Conservation (phyloP, 805 yeast genomes). For the Saccharomycopsis fermentans region DNA sequence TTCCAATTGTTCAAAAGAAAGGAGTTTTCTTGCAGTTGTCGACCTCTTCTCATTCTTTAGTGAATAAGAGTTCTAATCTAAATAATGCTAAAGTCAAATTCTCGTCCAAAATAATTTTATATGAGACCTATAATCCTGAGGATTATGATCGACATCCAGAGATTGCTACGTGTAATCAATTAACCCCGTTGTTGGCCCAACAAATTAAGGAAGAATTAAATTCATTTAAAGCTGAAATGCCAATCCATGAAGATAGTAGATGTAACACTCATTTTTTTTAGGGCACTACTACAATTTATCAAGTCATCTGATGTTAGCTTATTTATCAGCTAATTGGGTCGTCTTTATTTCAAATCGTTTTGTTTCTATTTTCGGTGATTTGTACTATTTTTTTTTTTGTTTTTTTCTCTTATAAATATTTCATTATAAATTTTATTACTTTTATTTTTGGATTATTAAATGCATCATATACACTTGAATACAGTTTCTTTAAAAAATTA, state of each 20-base stretch:
- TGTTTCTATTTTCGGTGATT: background rate
- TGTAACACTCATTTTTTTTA: slow-evolving; percentile 79
- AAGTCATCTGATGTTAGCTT: background rate
- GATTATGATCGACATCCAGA: slow-evolving; percentile 94
- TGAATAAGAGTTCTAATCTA: background rate
- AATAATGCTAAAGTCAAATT: slow-evolving; percentile 39
- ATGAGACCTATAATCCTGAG: slow-evolving; percentile 70
- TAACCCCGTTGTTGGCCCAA: slow-evolving; percentile 81
- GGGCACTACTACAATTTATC: slow-evolving; percentile 13
- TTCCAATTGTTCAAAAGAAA: background rate
- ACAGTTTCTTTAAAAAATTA: background rate
- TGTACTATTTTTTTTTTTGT: background rate
- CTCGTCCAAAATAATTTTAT: slow-evolving; percentile 72
- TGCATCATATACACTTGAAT: background rate
- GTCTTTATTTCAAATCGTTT: background rate
- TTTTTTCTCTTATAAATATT: background rate
- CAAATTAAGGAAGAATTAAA: slow-evolving; percentile 80
- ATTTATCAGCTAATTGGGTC: background rate
- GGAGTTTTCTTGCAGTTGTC: background rate
- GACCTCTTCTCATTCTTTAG: background rate
- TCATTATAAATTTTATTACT: background rate
- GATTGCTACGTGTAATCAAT: slow-evolving; percentile 80
- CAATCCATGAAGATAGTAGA: slow-evolving; percentile 65
- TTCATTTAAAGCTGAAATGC: slow-evolving; percentile 69
- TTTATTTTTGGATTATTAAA: background rate